A percentile compares a stretch with the other conserved stretches of the same genome.
phyloP scores from a whole-genome alignment of 345 rosid genomes.

The Abelmoschus esculentus region DNA sequence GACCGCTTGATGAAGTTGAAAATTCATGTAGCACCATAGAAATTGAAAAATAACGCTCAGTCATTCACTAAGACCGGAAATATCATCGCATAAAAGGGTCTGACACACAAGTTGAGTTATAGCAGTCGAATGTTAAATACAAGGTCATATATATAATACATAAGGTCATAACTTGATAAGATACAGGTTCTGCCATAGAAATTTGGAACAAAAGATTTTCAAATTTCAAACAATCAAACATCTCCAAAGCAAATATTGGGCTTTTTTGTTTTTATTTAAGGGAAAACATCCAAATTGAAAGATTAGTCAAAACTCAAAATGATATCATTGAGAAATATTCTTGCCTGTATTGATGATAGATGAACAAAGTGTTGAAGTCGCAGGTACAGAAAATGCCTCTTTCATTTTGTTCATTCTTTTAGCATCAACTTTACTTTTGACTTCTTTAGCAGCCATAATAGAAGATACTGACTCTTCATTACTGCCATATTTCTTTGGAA shows the following conservation, averaged over 20 bases:
- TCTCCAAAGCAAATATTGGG: background rate
- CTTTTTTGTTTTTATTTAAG: background rate
- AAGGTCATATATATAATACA: background rate
- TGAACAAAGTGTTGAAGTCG: background rate
- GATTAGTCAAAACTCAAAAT: background rate
- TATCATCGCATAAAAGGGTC: background rate
- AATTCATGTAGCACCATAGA: background rate
- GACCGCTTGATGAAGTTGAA: background rate
- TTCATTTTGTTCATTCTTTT: background rate
- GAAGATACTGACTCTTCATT: background rate
- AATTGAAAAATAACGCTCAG: background rate
- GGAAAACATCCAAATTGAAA: background rate
- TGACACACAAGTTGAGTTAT: background rate
- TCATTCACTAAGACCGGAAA: background rate
- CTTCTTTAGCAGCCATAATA: constrained; percentile 4
- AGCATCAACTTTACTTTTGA: background rate
- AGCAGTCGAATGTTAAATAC: background rate
- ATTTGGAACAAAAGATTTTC: background rate
- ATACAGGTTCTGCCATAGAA: background rate
- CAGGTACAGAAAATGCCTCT: background rate
- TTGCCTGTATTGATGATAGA: background rate
- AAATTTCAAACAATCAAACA: background rate
- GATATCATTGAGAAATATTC: background rate
- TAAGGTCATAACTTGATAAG: background rate
- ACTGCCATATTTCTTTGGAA: background rate